Base-by-base conservation (phyloP, 257 asterid species). In the Leonotis leonurus region DNA sequence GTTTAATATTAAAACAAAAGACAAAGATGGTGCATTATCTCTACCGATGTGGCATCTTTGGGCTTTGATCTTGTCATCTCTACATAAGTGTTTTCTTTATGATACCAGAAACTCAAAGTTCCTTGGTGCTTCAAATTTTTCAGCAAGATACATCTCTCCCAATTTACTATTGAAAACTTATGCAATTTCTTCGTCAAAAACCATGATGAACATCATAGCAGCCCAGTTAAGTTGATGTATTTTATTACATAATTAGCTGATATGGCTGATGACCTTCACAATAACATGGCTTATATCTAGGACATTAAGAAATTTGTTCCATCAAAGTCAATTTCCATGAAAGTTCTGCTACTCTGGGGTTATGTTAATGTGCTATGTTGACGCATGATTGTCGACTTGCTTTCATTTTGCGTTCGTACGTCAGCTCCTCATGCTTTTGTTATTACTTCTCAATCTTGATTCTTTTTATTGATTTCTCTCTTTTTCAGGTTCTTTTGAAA, bases 11-110 rank as follows among this genome's bases (percentile, higher is more conserved):
- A 73, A 57, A 65, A 65, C 67, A 7, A 78, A 73, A 53, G 82
- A 76, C 65, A 51, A 48, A 3, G 83, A 77, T 60, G 56, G 62
- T 64, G 75, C 70, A 50, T 41, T 76, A 27, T 73, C 86, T 51
- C 64, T 74, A 62, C 86, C 74, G 63, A 56, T 64, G 62, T 92
- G 99, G 99, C 96, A 79, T 78, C 77, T 85, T 33, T 82, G 96
- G 53, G 82, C 95, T 36, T 64, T 85, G 79, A 72, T 89, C 69
- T 57, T 81, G 64, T 85, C 93, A 35, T 77, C 95, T 24, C 78
- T 89, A 13, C 95, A 86, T 32, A 83, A 92, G 60, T 83, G 88
- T 77, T 92, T 92, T 69, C 85, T 92, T 64, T 85, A 89, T 60
- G 99, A 87, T 70, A 72, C 79, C 25, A 97, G 89, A 57, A 82